These are phyloP conservation scores for Pseudopithomyces chartarum DNA, from an alignment of 2,329 filamentous ascomycete genomes.

Conservation along the genomic window DNA sequence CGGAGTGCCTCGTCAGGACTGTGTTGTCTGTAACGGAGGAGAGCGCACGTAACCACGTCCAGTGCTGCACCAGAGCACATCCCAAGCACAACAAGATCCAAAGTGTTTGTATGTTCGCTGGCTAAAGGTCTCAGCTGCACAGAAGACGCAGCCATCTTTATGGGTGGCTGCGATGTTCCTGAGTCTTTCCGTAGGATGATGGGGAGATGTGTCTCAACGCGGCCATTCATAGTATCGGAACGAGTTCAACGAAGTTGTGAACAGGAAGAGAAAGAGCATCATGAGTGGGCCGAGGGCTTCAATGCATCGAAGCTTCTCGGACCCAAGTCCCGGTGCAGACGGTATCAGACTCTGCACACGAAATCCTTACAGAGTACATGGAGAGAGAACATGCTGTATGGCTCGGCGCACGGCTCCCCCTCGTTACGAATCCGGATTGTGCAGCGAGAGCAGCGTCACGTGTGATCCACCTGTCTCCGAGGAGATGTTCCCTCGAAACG, in stretches of 20 bases:
- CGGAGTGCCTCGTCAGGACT: background rate
- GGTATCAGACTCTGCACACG: background rate
- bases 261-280: background rate
- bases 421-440: background rate
- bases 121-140: background rate
- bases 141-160: background rate
- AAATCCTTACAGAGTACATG: background rate
- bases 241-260: background rate
- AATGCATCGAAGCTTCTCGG: background rate
- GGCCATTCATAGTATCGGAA: background rate
- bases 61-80: background rate
- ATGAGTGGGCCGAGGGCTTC: background rate
- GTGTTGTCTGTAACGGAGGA: background rate
- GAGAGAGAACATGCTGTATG: background rate
- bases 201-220: background rate
- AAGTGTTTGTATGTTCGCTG: background rate
- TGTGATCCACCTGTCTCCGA: background rate
- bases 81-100: background rate
- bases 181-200: background rate
- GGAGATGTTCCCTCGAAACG: background rate
- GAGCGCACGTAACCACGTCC: background rate
- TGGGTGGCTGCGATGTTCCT: background rate
- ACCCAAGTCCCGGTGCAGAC: background rate
- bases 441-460: background rate
- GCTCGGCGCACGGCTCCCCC: background rate